Evolutionary conservation across 805 yeast species (phyloP).

Genomic region (Suhomyces sp.): DNA sequence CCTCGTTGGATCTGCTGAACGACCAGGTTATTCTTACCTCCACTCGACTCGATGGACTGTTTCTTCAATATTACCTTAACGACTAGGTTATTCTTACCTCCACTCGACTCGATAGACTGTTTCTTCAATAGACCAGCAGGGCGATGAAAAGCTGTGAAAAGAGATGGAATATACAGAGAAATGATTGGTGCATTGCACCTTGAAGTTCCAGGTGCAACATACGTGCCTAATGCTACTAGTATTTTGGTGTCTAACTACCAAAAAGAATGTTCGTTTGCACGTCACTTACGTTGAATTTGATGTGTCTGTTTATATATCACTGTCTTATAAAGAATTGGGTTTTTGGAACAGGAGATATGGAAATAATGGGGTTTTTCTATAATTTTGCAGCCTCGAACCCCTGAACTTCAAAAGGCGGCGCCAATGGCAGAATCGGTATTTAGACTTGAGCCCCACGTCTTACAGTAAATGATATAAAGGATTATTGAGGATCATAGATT

Average conservation of each 20-base stretch:
- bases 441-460: not conserved
- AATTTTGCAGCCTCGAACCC: not conserved
- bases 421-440: not conserved
- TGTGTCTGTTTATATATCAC: no score
- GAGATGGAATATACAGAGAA: not conserved
- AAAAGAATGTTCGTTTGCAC: no score
- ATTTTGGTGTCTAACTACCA: no score
- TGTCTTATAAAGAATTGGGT: no score
- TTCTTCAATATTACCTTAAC: conserved; percentile 21
- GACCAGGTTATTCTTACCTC: conserved; percentile 12
- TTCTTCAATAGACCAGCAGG: conserved; percentile 22
- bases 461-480: not conserved
- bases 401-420: not conserved
- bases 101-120: conserved; percentile 27
- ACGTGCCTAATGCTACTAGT: not conserved
- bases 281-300: no score
- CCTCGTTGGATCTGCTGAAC: conserved; percentile 23
- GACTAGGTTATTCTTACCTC: conserved; percentile 14
- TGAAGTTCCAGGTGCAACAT: no score
- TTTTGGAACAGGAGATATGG: not conserved
- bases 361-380: not conserved
- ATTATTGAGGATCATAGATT: not conserved
- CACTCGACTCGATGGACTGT: conserved; percentile 27
- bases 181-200: not conserved
- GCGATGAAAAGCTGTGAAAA: conserved; percentile 11